A percentile compares a stretch with the other conserved stretches of the same genome.
Conservation (phyloP, 805 yeast genomes). For the Kazachstania africana region DNA sequence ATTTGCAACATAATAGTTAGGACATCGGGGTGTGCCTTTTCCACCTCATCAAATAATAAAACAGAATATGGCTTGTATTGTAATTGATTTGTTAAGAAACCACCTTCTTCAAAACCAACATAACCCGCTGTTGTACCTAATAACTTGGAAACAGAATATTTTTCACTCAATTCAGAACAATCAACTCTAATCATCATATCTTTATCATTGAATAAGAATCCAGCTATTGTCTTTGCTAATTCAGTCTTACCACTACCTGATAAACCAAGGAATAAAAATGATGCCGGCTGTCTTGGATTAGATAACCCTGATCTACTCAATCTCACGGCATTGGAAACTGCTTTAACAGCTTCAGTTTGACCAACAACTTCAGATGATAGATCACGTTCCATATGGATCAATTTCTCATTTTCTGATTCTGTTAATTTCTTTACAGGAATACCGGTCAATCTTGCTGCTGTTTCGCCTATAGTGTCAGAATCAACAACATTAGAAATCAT, state of each 20-base stretch:
- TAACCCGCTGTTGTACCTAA: conserved; percentile 97
- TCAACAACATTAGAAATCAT: conserved; percentile 86
- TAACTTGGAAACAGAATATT: conserved; percentile 88
- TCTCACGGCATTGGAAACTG: conserved; percentile 91
- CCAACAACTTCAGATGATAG: conserved; percentile 82
- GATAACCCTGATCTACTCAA: conserved; percentile 88
- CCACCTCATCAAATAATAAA: conserved; percentile 93
- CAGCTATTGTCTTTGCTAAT: conserved; percentile 92
- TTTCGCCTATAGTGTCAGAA: conserved; percentile 86
- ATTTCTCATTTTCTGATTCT: conserved; percentile 88
- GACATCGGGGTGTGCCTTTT: conserved; percentile 97
- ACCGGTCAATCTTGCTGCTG: conserved; percentile 93
- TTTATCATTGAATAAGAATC: conserved; percentile 90
- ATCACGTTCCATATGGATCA: conserved; percentile 88
- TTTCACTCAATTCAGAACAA: conserved; percentile 92
- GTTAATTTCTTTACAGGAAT: conserved; percentile 91
- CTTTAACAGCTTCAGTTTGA: conserved; percentile 89
- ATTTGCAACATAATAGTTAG: conserved; percentile 83
- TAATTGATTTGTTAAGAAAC: conserved; percentile 85
- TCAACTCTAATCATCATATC: conserved; percentile 95
- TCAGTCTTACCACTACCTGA: conserved; percentile 99
- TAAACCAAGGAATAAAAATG: conserved; percentile 86
- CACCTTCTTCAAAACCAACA: conserved; percentile 96
- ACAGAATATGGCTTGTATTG: conserved; percentile 91
- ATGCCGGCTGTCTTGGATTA: conserved; percentile 93